phyloP scores from a whole-genome alignment of 2,329 filamentous ascomycete genomes.

The Cyclaneusma minus region DNA sequence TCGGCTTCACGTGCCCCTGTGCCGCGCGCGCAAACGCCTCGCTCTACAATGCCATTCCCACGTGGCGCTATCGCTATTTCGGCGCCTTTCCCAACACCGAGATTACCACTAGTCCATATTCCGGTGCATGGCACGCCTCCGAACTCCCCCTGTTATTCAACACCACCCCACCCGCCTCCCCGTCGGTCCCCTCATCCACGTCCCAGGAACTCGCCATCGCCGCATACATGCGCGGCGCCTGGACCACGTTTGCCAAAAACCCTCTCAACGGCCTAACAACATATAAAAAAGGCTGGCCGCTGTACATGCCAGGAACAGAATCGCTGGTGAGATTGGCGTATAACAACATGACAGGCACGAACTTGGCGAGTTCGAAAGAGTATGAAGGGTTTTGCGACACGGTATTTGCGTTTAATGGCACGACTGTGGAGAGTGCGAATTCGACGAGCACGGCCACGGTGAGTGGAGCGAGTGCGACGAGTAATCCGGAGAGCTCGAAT shows the following conservation, averaged over 20 bases:
- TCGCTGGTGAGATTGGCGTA: slow-evolving; percentile 15
- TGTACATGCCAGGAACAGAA: slow-evolving; percentile 9
- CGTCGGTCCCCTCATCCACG: slow-evolving; percentile 10
- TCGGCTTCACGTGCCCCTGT: slow-evolving; percentile 20
- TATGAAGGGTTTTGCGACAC: slow-evolving; percentile 4
- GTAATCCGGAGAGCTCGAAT: too few species aligned
- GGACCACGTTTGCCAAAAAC: slow-evolving; percentile 24
- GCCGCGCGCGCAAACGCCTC: slow-evolving; percentile 14
- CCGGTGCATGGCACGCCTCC: slow-evolving; percentile 19
- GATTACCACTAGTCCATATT: slow-evolving; percentile 13
- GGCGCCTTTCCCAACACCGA: slow-evolving; percentile 20
- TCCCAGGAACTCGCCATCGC: slow-evolving; percentile 16
- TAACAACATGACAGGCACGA: slow-evolving; percentile 14
- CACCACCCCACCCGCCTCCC: slow-evolving; percentile 8
- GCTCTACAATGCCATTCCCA: slow-evolving; percentile 14
- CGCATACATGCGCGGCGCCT: slow-evolving; percentile 22
- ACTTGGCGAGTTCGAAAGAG: slow-evolving; percentile 7
- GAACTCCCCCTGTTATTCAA: slow-evolving; percentile 21
- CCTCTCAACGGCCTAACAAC: slow-evolving; percentile 18
- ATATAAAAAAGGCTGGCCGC: slow-evolving; percentile 17
- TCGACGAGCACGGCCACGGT: too few species aligned
- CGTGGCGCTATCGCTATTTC: slow-evolving; percentile 23
- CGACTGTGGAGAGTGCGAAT: too few species aligned
- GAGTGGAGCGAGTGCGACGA: too few species aligned
- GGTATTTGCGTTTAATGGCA: too few species aligned